A percentile compares a stretch with the other conserved stretches of the same genome.
Evolutionary conservation across 805 yeast species (phyloP).

Genomic region (Cyberlindnera subsufficiens): DNA sequence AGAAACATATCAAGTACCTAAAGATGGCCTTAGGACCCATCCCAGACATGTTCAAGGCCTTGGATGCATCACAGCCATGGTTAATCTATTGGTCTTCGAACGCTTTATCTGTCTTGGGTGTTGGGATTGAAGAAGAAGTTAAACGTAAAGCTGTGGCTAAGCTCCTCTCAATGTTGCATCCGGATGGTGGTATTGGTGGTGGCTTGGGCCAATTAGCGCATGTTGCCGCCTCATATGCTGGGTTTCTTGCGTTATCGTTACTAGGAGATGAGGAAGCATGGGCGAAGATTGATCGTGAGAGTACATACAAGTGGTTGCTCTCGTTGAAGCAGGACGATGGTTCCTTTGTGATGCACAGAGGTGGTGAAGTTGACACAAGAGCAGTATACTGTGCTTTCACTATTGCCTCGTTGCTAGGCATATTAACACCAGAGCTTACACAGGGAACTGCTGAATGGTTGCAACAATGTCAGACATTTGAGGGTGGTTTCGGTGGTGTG

Average conservation of each 20-base stretch:
- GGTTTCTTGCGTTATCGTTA: slow-evolving; percentile 53
- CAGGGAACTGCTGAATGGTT: slow-evolving; percentile 56
- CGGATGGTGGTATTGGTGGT: slow-evolving; percentile 75
- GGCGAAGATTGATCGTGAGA: slow-evolving; percentile 37
- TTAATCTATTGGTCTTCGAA: slow-evolving; percentile 78
- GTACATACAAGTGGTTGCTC: slow-evolving; percentile 60
- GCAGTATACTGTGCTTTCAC: slow-evolving; percentile 85
- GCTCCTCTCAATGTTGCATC: slow-evolving; percentile 25
- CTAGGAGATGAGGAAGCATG: slow-evolving; percentile 39
- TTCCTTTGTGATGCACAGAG: slow-evolving; percentile 64
- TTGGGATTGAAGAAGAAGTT: slow-evolving; percentile 18
- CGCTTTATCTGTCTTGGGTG: slow-evolving; percentile 38
- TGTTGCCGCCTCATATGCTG: slow-evolving; percentile 80
- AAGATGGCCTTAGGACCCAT: slow-evolving; percentile 16
- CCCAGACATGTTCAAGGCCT: slow-evolving; percentile 26
- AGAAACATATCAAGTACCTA: slow-evolving; percentile 15
- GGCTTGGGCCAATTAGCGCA: slow-evolving; percentile 81
- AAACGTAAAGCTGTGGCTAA: slow-evolving; percentile 26
- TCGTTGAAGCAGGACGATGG: slow-evolving; percentile 63
- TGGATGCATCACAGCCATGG: slow-evolving; percentile 95
- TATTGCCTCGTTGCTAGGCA: slow-evolving; percentile 58
- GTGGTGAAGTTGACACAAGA: slow-evolving; percentile 83
- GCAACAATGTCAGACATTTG: slow-evolving; percentile 73
- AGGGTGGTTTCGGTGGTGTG: slow-evolving; percentile 90
- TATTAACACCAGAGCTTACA: slow-evolving; percentile 55